These are phyloP conservation scores for Backusella luteola DNA, from an alignment of 192 early-diverging fungal species.

Conservation along the genomic window DNA sequence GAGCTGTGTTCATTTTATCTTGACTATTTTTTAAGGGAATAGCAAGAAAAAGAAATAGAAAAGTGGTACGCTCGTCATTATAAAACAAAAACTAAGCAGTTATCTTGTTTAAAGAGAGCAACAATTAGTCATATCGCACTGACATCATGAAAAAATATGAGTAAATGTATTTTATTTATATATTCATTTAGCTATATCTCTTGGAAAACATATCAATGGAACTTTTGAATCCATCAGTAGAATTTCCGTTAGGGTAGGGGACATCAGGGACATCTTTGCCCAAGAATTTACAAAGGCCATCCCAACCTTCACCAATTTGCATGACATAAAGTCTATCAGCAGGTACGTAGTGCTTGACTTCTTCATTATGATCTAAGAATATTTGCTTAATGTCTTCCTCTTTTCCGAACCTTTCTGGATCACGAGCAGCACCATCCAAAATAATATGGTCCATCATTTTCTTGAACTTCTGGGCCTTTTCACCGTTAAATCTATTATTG, in stretches of 20 bases:
- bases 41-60: too few relatives aligned
- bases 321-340: slow-evolving; percentile 19
- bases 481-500: background rate
- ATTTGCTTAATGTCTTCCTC: background rate
- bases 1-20: too few relatives aligned
- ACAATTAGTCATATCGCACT: too few relatives aligned
- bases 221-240: background rate
- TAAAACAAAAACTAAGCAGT: too few relatives aligned
- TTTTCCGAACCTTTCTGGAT: background rate
- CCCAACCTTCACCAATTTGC: slow-evolving; percentile 31
- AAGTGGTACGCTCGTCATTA: too few relatives aligned
- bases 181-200: background rate
- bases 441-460: background rate
- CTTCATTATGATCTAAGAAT: slow-evolving; percentile 17
- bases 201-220: background rate
- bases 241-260: slow-evolving; percentile 18
- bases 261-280: slow-evolving; percentile 17
- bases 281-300: slow-evolving; percentile 25
- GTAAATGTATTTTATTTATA: background rate
- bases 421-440: background rate
- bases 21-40: too few relatives aligned
- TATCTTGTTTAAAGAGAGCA: too few relatives aligned
- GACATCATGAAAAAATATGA: background rate
- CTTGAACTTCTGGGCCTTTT: background rate
- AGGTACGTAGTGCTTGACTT: slow-evolving; percentile 18